phyloP scores from a whole-genome alignment of 257 asterid genomes.

The Lycium ferocissimum region DNA sequence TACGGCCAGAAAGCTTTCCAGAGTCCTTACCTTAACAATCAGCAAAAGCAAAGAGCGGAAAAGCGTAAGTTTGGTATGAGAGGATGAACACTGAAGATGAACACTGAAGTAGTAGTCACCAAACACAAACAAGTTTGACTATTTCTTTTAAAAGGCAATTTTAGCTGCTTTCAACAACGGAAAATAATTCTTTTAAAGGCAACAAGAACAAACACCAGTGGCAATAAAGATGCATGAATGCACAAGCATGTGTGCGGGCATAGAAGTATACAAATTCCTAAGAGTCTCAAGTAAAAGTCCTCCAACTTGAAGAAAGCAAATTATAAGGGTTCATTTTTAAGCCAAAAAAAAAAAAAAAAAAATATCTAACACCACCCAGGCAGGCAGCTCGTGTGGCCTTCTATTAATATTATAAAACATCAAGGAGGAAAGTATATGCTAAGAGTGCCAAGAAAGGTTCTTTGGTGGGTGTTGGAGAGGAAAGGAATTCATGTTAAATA shows the following conservation, averaged over 20 bases:
- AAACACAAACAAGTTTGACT: background rate
- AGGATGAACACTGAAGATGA: background rate
- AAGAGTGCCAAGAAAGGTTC: background rate
- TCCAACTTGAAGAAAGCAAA: background rate
- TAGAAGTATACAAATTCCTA: background rate
- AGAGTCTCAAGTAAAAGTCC: background rate
- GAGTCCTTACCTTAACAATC: constrained; percentile 69
- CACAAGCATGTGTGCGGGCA: background rate
- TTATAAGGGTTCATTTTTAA: background rate
- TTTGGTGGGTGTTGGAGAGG: background rate
- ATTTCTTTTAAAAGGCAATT: background rate
- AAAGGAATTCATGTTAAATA: background rate
- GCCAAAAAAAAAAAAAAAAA: background rate
- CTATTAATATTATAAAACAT: background rate
- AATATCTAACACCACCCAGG: background rate
- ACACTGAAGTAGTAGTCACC: background rate
- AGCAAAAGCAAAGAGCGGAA: constrained; percentile 28
- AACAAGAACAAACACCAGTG: constrained; percentile 21
- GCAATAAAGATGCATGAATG: background rate
- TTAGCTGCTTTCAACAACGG: background rate
- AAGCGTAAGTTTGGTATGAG: background rate
- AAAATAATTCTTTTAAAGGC: background rate
- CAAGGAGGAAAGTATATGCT: background rate
- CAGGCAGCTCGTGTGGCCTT: background rate
- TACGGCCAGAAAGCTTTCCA: constrained; percentile 78